These are phyloP conservation scores for Mortierella hygrophila DNA, from an alignment of 192 early-diverging fungal genomes.

Conservation along the genomic window DNA sequence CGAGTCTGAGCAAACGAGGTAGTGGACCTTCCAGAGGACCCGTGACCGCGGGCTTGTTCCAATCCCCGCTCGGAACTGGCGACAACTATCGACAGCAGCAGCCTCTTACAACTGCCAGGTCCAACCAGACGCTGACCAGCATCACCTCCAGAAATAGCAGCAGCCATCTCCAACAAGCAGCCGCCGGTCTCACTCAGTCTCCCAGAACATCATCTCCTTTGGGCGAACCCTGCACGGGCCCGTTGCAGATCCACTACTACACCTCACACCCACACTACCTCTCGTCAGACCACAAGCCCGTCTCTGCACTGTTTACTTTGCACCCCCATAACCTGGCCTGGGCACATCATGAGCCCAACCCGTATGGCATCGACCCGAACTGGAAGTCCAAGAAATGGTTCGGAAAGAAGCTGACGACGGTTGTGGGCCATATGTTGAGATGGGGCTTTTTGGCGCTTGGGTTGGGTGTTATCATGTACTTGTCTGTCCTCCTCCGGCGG, in stretches of 20 bases:
- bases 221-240: conserved; percentile 13
- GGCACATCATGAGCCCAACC: conserved; percentile 15
- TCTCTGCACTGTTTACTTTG: conserved; percentile 54
- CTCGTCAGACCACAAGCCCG: conserved; percentile 60
- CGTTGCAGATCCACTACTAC: conserved; percentile 51
- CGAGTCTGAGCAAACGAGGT: conserved; percentile 41
- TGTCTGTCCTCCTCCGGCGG: conserved; percentile 25
- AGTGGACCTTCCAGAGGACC: conserved; percentile 6
- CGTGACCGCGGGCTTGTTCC: conserved; percentile 26
- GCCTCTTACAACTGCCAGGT: conserved; percentile 22
- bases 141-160: conserved; percentile 24
- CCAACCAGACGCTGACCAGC: conserved; percentile 10
- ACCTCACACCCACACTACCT: conserved; percentile 53
- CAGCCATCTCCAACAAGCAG: conserved; percentile 4
- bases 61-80: conserved; percentile 8
- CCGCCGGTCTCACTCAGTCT: conserved; percentile 6
- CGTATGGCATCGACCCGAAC: conserved; percentile 37
- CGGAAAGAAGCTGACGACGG: conserved; percentile 48
- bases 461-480: conserved; percentile 8
- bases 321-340: conserved; percentile 34
- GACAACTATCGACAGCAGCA: not conserved
- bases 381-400: conserved; percentile 43
- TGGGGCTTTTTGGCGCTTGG: conserved; percentile 48
- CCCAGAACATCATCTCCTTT: conserved; percentile 13
- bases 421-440: conserved; percentile 42